Percentiles rank a stretch among this genome's conserved stretches.
Evolutionary conservation across 2,329 filamentous ascomycete species (phyloP).

Genomic region (Canariomyces notabilis): DNA sequence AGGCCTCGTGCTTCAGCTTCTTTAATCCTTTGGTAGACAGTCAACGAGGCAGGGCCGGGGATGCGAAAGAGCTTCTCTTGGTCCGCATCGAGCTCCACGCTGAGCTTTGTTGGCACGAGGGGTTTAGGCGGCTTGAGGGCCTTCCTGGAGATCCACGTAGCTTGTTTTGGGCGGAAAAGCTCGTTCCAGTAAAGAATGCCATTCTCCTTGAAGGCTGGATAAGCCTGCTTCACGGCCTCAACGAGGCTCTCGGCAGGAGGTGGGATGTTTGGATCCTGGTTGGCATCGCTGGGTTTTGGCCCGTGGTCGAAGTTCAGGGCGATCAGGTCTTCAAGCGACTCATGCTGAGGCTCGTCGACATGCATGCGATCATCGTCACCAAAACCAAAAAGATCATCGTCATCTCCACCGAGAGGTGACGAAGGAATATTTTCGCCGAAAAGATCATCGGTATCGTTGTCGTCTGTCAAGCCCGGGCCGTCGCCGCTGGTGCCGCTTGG

Average conservation of each 20-base stretch:
- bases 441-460: conserved; percentile 61
- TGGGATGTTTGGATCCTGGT: conserved; percentile 60
- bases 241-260: conserved; percentile 66
- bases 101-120: conserved; percentile 80
- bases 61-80: conserved; percentile 82
- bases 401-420: conserved; percentile 42
- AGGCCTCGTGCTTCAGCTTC: conserved; percentile 46
- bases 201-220: conserved; percentile 73
- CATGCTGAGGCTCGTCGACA: conserved; percentile 31
- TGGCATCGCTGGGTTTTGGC: conserved; percentile 40
- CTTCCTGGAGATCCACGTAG: conserved; percentile 71
- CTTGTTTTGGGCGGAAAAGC: conserved; percentile 74
- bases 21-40: conserved; percentile 53
- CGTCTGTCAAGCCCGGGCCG: conserved; percentile 52
- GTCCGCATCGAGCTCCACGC: conserved; percentile 77
- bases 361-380: conserved; percentile 27
- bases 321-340: conserved; percentile 35
- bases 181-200: conserved; percentile 74
- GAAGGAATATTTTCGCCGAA: conserved; percentile 52
- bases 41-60: conserved; percentile 51
- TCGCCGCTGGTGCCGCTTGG: conserved; percentile 40
- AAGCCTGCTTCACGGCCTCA: conserved; percentile 73
- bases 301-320: conserved; percentile 42
- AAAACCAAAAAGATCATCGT: conserved; percentile 26
- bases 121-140: conserved; percentile 75